phyloP scores from a whole-genome alignment of 2,329 filamentous ascomycete genomes.

The Nannizziopsis barbatae region DNA sequence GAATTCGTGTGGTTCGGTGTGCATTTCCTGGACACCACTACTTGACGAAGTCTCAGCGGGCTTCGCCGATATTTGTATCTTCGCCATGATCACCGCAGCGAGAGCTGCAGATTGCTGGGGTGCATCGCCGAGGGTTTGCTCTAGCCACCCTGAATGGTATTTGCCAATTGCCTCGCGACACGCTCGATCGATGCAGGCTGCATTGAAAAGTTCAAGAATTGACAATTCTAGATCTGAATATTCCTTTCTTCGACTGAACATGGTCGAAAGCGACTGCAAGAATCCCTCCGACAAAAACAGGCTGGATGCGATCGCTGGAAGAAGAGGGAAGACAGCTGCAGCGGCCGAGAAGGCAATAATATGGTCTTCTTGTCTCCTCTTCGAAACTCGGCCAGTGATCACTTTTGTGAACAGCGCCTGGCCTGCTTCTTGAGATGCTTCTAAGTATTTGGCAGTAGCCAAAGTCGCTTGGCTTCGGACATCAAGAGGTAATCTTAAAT shows the following conservation, averaged over 20 bases:
- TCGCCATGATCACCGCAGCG: constrained; percentile 65
- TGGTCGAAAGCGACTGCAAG: constrained; percentile 59
- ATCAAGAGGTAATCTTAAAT: constrained; percentile 63
- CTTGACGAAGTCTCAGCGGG: constrained; percentile 23
- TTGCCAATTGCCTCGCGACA: constrained; percentile 77
- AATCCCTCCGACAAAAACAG: constrained; percentile 87
- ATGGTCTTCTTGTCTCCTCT: constrained; percentile 74
- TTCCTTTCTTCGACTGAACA: constrained; percentile 72
- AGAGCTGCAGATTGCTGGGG: constrained; percentile 42
- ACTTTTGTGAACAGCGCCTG: constrained; percentile 60
- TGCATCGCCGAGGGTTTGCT: constrained; percentile 67
- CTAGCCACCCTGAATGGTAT: constrained; percentile 77
- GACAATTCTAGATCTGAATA: constrained; percentile 76
- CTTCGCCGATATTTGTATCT: constrained; percentile 38
- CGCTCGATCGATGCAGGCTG: constrained; percentile 71
- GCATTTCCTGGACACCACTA: constrained; percentile 28
- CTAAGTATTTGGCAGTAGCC: constrained; percentile 71
- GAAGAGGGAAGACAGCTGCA: constrained; percentile 73
- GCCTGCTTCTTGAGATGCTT: constrained; percentile 61
- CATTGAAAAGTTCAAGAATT: constrained; percentile 78
- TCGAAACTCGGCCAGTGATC: constrained; percentile 59
- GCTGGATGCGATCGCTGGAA: constrained; percentile 60
- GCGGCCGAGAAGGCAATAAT: constrained; percentile 91
- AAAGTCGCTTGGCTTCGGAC: constrained; percentile 73
- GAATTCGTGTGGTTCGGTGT: constrained; percentile 42